phyloP scores from a whole-genome alignment of 2,329 filamentous ascomycete genomes.

The Penicillium sclerotigenum region DNA sequence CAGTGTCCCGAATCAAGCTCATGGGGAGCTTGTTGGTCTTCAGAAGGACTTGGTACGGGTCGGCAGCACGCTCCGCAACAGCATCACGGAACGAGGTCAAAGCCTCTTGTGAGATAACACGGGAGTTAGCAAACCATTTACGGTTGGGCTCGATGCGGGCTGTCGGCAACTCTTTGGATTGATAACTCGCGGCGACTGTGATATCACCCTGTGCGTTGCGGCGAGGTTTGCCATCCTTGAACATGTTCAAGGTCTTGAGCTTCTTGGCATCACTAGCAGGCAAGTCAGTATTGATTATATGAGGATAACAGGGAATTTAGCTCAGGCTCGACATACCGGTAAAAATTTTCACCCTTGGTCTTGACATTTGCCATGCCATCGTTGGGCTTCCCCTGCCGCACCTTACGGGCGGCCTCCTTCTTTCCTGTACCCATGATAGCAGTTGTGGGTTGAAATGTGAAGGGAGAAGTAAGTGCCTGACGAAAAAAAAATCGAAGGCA shows the following conservation, averaged over 20 bases:
- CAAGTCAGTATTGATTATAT: slow-evolving; percentile 12
- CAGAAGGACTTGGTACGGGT: slow-evolving; percentile 91
- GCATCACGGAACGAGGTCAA: slow-evolving; percentile 84
- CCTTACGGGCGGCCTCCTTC: slow-evolving; percentile 80
- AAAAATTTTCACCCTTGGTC: slow-evolving; percentile 97
- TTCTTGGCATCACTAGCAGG: slow-evolving; percentile 67
- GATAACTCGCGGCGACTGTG: slow-evolving; percentile 76
- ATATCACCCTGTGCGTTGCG: slow-evolving; percentile 82
- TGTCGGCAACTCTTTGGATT: slow-evolving; percentile 74
- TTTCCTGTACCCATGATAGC: slow-evolving; percentile 78
- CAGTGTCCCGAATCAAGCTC: slow-evolving; percentile 81
- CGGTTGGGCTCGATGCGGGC: slow-evolving; percentile 93
- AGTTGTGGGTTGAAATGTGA: slow-evolving; percentile 16
- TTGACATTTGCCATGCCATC: slow-evolving; percentile 91
- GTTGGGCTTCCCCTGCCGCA: slow-evolving; percentile 77
- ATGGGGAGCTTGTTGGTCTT: slow-evolving; percentile 97
- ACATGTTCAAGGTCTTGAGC: slow-evolving; percentile 83
- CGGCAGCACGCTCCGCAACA: slow-evolving; percentile 82
- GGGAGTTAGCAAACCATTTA: slow-evolving; percentile 96
- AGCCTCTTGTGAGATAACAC: slow-evolving; percentile 85
- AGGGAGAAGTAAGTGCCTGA: slow-evolving; percentile 22
- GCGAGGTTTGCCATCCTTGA: slow-evolving; percentile 79
- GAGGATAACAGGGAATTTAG: slow-evolving; percentile 17
- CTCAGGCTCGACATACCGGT: slow-evolving; percentile 57
- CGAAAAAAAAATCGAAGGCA: slow-evolving; percentile 29